Evolutionary conservation across 805 yeast genomes (phyloP).

Genomic region (Starmerella ratchasimensis): DNA sequence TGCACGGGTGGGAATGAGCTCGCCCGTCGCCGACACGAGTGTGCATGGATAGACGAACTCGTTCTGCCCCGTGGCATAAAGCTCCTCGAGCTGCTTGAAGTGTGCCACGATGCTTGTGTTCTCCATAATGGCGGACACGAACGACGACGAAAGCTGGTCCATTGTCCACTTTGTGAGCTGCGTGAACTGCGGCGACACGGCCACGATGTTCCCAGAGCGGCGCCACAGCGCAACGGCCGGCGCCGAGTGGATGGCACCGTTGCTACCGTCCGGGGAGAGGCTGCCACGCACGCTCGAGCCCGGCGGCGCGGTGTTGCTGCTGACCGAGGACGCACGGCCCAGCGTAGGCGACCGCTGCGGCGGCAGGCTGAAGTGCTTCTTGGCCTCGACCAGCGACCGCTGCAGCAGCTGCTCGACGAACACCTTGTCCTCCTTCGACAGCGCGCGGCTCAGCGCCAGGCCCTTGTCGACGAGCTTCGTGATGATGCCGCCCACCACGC

Average conservation of each 20-base stretch:
- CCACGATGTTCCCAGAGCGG: constrained; percentile 87
- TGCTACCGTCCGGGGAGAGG: too few relatives aligned
- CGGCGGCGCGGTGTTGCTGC: too few relatives aligned
- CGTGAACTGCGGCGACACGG: constrained; percentile 88
- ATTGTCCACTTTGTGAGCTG: constrained; percentile 81
- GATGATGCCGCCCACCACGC: constrained; percentile 74
- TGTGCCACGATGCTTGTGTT: constrained; percentile 77
- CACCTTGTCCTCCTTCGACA: constrained; percentile 80
- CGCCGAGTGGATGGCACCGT: too few relatives aligned
- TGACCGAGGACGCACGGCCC: too few relatives aligned
- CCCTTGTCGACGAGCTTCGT: constrained; percentile 86
- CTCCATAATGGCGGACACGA: constrained; percentile 59
- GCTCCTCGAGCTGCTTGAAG: constrained; percentile 68
- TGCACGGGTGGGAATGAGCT: constrained; percentile 54
- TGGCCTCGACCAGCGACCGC: constrained; percentile 77
- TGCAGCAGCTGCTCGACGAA: constrained; percentile 96
- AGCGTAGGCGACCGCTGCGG: too few relatives aligned
- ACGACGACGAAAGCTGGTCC: constrained; percentile 40
- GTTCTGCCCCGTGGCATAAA: constrained; percentile 71
- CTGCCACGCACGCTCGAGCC: too few relatives aligned
- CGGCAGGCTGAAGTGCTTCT: constrained; percentile 63
- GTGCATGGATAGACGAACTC: constrained; percentile 82
- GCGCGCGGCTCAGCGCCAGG: constrained; percentile 77
- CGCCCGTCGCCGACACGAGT: constrained; percentile 35
- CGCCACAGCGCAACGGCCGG: constrained; percentile 87